Evolutionary conservation across 495 filamentous ascomycete species (phyloP).

Genomic region (Penicillium riverlandense): DNA sequence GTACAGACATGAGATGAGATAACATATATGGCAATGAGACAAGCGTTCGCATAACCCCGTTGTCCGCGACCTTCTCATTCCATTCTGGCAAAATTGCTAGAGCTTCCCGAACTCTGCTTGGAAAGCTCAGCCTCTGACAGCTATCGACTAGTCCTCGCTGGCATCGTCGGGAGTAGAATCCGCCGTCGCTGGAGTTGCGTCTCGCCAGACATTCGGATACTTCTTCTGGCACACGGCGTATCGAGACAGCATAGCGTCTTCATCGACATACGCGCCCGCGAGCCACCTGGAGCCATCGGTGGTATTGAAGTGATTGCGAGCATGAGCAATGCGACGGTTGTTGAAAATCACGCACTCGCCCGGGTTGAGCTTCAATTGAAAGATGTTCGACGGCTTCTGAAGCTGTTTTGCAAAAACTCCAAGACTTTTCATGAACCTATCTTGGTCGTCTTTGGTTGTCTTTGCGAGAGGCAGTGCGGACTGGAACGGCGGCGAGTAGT

Average conservation of each 20-base stretch:
- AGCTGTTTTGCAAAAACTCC: no score
- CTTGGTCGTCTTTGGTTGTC: neutral
- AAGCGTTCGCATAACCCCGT: no score
- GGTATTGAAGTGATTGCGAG: conserved; percentile 61
- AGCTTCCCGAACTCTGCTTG: no score
- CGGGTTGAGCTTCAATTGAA: conserved; percentile 63
- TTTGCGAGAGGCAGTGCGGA: conserved; percentile 25
- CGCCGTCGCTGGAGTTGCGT: neutral
- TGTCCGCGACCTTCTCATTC: no score
- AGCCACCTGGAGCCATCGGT: conserved; percentile 58
- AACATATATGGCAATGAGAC: no score
- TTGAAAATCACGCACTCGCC: conserved; percentile 85
- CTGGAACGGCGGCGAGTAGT: conserved; percentile 71
- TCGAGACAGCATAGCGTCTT: conserved; percentile 54
- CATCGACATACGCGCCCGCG: conserved; percentile 75
- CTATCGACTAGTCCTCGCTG: no score
- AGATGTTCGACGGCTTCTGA: conserved; percentile 20
- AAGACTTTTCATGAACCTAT: no score
- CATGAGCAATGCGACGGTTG: conserved; percentile 75
- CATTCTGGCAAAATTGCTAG: no score
- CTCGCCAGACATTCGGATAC: conserved; percentile 7
- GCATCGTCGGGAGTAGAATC: no score
- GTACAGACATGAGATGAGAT: no score
- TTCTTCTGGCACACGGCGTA: conserved; percentile 32
- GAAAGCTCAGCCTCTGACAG: no score